Base-by-base conservation (phyloP, 306 rosid species). In the Acmispon strigosus region DNA sequence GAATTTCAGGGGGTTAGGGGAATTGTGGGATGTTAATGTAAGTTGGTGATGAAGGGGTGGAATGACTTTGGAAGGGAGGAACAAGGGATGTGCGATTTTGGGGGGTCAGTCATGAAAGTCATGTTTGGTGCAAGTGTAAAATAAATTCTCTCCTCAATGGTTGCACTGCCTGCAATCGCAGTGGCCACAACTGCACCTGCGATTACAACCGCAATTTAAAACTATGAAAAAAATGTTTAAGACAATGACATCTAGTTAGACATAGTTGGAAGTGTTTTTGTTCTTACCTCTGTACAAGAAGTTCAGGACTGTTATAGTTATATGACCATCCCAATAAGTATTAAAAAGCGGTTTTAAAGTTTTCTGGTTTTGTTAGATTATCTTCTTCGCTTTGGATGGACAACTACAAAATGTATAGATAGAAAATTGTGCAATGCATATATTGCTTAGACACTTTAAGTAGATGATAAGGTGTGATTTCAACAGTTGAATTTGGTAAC, bases 391-490 rank as follows among this genome's bases (percentile, higher is more conserved):
- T 16, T 29, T 34, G 61, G 17, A 29, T 54, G 53, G 57, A 10
- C 37, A 10, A 51, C 36, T 22, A 17, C 19, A 41, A 51, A 52
- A 18, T 43, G 61, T 17, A 63, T 42, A 27, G 18, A 52, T 64
- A 18, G 24, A 73, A 57, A 43, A 11, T 61, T 60, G 44, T 52
- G 13, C 12, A 24, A 41, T 49, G 54, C 20, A 41, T 27, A 41
- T 27, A 57, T 42, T 37, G 3, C 32, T 36, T 45, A 36, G 8
- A 37, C 27, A 12, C 17, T 55, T 66, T 47, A 32, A 75, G 65
- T 69, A 69, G 69, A 34, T n/a, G 14, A 22, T 42, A 43, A 34
- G 20, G 52, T 34, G 27, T 36, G 9, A 58, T 80, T 75, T 70
- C 48, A 70, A 51, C 7, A 14, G 66, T 54, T 69, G 47, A 29